These are phyloP conservation scores for Botrytis galanthina DNA, from an alignment of 2,329 filamentous ascomycete species.

Conservation along the genomic window DNA sequence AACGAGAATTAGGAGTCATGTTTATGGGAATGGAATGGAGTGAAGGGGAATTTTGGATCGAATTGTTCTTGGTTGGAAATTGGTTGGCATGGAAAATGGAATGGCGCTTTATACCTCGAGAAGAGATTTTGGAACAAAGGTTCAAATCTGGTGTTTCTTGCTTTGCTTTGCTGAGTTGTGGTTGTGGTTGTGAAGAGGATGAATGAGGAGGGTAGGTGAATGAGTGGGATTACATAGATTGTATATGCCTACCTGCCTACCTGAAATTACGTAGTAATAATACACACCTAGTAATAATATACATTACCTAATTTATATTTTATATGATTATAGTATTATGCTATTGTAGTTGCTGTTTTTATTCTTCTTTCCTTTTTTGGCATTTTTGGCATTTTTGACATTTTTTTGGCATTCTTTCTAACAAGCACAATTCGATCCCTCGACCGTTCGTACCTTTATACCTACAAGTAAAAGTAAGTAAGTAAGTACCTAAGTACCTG, in stretches of 20 bases:
- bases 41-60: background rate
- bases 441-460: no score
- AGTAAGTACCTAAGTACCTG: no score
- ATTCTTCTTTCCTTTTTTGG: no score
- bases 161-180: background rate
- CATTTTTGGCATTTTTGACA: no score
- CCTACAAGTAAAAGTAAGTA: no score
- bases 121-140: background rate
- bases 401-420: no score
- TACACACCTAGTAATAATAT: background rate
- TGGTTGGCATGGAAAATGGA: background rate
- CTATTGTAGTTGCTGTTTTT: no score
- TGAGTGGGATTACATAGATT: background rate
- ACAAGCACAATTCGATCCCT: no score
- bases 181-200: background rate
- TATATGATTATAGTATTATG: no score
- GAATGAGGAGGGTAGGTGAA: background rate
- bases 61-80: background rate
- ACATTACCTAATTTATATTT: background rate
- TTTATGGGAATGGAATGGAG: background rate
- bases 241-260: background rate
- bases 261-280: background rate
- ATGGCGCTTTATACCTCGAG: background rate
- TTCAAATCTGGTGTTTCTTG: background rate
- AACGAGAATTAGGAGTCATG: background rate